phyloP scores from a whole-genome alignment of 805 yeast genomes.

The Metschnikowia lachancei region DNA sequence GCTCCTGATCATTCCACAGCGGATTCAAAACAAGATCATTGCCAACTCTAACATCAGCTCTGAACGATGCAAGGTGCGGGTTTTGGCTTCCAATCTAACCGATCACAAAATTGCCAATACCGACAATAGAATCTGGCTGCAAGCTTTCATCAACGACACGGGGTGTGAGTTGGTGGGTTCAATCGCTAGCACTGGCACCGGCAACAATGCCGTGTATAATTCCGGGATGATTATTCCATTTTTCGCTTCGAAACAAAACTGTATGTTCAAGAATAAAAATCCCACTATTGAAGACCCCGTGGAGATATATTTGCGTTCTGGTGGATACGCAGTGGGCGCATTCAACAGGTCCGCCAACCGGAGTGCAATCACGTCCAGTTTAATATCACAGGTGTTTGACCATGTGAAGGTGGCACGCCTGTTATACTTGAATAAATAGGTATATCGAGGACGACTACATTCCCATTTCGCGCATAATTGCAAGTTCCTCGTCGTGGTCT shows the following conservation, averaged over 20 bases:
- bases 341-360: conserved; percentile 33
- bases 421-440: conserved; percentile 11
- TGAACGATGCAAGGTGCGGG: conserved; percentile 30
- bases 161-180: conserved; percentile 45
- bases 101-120: conserved; percentile 24
- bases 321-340: conserved; percentile 45
- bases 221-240: conserved; percentile 57
- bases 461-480: conserved; percentile 40
- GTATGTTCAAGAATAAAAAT: conserved; percentile 18
- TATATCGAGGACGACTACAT: conserved; percentile 14
- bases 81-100: conserved; percentile 44
- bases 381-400: conserved; percentile 46
- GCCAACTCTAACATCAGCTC: conserved; percentile 6
- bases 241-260: conserved; percentile 40
- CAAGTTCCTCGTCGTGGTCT: conserved; percentile 29
- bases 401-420: conserved; percentile 49
- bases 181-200: conserved; percentile 24
- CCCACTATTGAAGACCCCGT: conserved; percentile 1
- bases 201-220: conserved; percentile 45
- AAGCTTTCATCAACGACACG: conserved; percentile 49
- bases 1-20: conserved; percentile 12
- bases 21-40: conserved; percentile 7
- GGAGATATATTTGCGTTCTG: conserved; percentile 10
- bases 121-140: conserved; percentile 41
- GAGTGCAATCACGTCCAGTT: conserved; percentile 29